Evolutionary conservation across 805 yeast species (phyloP).

Genomic region (Saccharomyces jurei): DNA sequence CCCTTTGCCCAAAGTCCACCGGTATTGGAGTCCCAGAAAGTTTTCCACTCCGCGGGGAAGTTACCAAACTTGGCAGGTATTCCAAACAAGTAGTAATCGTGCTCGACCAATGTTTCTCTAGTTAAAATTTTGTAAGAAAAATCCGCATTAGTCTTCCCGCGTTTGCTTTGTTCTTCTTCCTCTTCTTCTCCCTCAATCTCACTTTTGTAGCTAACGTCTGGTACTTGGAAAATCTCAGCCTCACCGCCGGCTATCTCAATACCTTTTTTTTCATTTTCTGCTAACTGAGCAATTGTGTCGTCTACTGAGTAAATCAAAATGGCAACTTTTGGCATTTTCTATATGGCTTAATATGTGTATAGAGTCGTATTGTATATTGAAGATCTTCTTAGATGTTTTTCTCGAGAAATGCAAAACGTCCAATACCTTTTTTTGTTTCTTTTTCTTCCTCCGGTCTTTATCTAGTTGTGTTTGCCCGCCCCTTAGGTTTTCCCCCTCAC

Average conservation of each 20-base stretch:
- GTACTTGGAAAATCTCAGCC: constrained; percentile 70
- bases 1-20: constrained; percentile 77
- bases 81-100: constrained; percentile 81
- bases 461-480: not conserved
- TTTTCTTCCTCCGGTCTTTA: not conserved
- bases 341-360: not conserved
- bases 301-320: constrained; percentile 74
- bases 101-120: constrained; percentile 45
- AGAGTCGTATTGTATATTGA: not conserved
- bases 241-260: constrained; percentile 59
- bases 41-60: constrained; percentile 68
- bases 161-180: constrained; percentile 45
- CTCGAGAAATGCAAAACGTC: not conserved
- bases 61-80: constrained; percentile 81
- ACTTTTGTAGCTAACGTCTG: constrained; percentile 60
- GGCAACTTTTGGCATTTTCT: constrained; percentile 42
- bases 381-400: not conserved
- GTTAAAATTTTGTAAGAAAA: constrained; percentile 49
- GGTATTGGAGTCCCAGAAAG: constrained; percentile 63
- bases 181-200: not conserved
- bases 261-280: constrained; percentile 62
- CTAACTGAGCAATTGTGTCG: constrained; percentile 66
- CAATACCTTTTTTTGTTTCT: not conserved
- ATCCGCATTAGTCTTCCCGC: constrained; percentile 30
- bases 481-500: not conserved